Evolutionary conservation across 805 yeast species (phyloP), one percentile per base, ranked within the genome.

Genomic region (Pichia membranifaciens): DNA sequence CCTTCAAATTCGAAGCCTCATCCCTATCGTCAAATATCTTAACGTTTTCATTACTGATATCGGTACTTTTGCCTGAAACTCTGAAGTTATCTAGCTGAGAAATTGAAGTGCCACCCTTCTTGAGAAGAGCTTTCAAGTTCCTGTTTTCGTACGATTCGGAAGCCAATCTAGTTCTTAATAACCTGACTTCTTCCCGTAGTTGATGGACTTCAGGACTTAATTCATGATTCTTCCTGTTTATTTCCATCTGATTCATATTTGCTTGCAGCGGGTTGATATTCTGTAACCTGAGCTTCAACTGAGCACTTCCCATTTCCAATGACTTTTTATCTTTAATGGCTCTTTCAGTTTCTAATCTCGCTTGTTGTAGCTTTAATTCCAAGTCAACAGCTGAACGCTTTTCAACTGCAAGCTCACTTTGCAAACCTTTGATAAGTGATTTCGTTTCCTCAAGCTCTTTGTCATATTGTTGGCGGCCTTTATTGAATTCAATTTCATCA

Each of bases 81-180:
- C 20, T 31, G 21, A 45, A 45, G 12, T 34, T 32, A 29, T 41
- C 43, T 12, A 41, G 15, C 15, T 18, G 23, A 31, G 21, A 28
- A 20, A 3, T 12, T 1, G 31, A 10, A 23, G 32, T 50, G 18
- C 41, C 46, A 46, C 38, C 21, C 32, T 38, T 45, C 29, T 67
- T 66, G 4, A 78, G 45, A 38, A 71, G 72, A 12, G 74, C 72
- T 39, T 65, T 70, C 51, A 71, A 58, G 43, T 66, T 76, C 56
- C 76, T 79, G 50, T 73, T 76, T 46, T 79, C 84, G 51, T 77
- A 76, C 6, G 81, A 71, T 43, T 80, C 82, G n/a, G 82, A 72
- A 2, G 84, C 82, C n/a, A 81, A 60, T 54, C 86, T 72, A 2
- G 82, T 75, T 53, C 82, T 84, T 13, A 85, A 62, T 54, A 83